Evolutionary conservation across 768 basidiomycete species (phyloP).

Genomic region (Chalciporus piperatus): DNA sequence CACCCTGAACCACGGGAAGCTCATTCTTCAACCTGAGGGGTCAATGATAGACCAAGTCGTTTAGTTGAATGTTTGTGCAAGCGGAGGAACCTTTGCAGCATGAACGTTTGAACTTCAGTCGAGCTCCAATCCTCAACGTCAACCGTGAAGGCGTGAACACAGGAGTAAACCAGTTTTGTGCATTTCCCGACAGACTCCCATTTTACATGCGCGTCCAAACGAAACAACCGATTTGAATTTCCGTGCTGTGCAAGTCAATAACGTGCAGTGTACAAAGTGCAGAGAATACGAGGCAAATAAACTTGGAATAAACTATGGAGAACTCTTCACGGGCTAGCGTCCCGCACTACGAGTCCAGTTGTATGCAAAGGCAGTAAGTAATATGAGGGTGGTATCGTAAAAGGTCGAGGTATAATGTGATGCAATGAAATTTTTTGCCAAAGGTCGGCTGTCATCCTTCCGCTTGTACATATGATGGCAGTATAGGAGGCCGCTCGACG

Average conservation of each 20-base stretch:
- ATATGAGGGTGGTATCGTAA: slow-evolving; percentile 1
- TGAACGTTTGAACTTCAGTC: too few species aligned
- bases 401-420: slow-evolving; percentile 10
- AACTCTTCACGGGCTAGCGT: background rate
- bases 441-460: slow-evolving; percentile 18
- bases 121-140: too few species aligned
- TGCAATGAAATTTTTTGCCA: background rate
- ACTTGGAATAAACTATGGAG: background rate
- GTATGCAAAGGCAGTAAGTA: background rate
- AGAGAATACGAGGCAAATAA: background rate
- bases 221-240: background rate
- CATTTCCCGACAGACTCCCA: too few species aligned
- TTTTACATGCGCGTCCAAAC: too few species aligned
- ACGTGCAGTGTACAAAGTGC: background rate
- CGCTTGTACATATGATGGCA: slow-evolving; percentile 20
- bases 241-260: background rate
- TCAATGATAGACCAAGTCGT: background rate
- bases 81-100: background rate
- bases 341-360: background rate
- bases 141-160: too few species aligned
- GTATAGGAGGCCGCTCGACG: slow-evolving; percentile 20
- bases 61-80: background rate
- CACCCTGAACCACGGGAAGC: slow-evolving; percentile 59
- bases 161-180: too few species aligned
- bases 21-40: slow-evolving; percentile 29